Base-by-base conservation (phyloP, 192 early-diverging fungal species). In the Lobosporangium transversale region DNA sequence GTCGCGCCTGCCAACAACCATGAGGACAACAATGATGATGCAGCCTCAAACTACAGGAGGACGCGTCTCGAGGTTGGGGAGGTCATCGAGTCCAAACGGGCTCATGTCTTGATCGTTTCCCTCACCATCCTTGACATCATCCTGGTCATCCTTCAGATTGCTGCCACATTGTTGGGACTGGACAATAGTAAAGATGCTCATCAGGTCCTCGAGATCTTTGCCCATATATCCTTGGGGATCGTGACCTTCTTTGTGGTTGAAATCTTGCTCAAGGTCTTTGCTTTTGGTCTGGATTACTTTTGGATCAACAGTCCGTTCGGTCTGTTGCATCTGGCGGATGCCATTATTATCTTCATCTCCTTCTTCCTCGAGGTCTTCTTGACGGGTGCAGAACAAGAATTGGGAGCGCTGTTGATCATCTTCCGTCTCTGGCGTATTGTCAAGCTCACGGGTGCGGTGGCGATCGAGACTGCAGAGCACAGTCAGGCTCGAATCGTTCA, bases 371-470 rank as follows among this genome's bases (percentile, higher is more conserved):
- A 88, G 42, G 42, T 88, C 17, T 64, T 73, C n/a, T 68, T 88
- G 23, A 68, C 56, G 35, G 86, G 86, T 54, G 84, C 82, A 7
- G 81, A 86, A 27, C 70, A 83, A 47, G 84, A 88, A 51, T 65
- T 86, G 20, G 83, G 79, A 10, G 74, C 80, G 26, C 66, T 88
- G 5, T 65, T 88, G 50, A 82, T 88, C 32, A 73, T 86, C 33
- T 84, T 88, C 62, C 83, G 86, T 63, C 62, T 86, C 17, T 88
- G 86, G 86, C 67, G 85, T 56, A 30, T 87, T 20, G 64, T 87
- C 51, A 85, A 87, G 52, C 71, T 83, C 27, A 68, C 81, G 15
- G 81, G 81, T 26, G 64, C 80, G 2, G 81, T 85, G n/a, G 80
- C 82, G 1, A 78, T 80, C 36, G 81, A 84, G 12, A 61, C 84